Evolutionary conservation across 2,329 filamentous ascomycete genomes (phyloP), one percentile per base, ranked within the genome.

Genomic region (Rutstroemia sp.): DNA sequence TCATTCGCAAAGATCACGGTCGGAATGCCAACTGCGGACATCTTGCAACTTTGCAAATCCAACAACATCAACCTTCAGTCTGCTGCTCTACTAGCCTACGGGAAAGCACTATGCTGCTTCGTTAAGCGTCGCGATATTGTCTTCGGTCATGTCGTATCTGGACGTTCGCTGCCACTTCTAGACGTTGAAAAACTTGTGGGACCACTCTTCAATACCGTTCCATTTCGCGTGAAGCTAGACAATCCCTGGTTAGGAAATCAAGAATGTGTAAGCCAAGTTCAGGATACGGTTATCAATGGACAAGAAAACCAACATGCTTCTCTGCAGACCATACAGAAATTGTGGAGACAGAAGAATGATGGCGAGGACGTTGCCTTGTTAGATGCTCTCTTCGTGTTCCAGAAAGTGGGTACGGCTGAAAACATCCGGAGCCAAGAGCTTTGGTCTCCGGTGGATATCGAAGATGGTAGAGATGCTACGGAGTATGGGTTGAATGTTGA

Each of bases 91-190:
- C 38, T 52, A 14, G 50, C 39, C 16, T 52, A 45, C 7, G 39
- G 23, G n/a, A 52, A 52, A 30, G 41, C 25, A 8, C 50, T 52
- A 12, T 52, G 19, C 5, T 52, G 50, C 19, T 45, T 45, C 4
- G 50, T 52, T 14, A 52, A 44, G 14, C 50, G 50, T 10, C 39
- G 39, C 0, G 88, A 95, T 66, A 73, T 75, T 10, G 60, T 63
- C 1, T 71, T 73, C 58, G 73, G 73, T 1, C 57, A 61, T n/a
- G 67, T 71, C 1, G 49, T 75, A 0, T 69, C 67, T 0, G 72
- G 72, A 6, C 67, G 73, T 6, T 67, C 62, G n/a, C 54, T 73
- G 5, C 69, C 70, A 0, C 37, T 74, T 2, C n/a, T 53, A 4
- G 68, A 67, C 5, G 60, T 65, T 2, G 57, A 64, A 10, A 58